These are phyloP conservation scores for Chrysanthemum seticuspe DNA, from an alignment of 129 eudicot species.

Conservation along the genomic window DNA sequence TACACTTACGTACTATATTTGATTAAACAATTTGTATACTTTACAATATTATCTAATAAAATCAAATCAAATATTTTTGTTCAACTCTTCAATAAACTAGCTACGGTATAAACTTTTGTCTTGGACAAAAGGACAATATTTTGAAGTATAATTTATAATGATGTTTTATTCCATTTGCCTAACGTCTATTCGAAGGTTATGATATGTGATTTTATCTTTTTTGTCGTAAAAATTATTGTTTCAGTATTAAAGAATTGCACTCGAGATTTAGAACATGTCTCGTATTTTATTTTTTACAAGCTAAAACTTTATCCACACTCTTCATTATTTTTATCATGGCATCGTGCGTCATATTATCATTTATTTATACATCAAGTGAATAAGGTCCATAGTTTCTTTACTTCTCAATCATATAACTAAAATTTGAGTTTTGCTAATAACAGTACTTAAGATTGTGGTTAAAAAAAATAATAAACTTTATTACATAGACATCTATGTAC, in stretches of 20 bases:
- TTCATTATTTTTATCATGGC: too few relatives aligned
- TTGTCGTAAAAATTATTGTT: neutral
- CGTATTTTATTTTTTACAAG: neutral
- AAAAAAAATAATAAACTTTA: too few relatives aligned
- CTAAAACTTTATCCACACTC: neutral
- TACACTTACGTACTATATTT: slow-evolving; percentile 7
- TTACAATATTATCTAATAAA: too few relatives aligned
- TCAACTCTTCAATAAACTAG: slow-evolving; percentile 1
- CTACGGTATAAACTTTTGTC: neutral
- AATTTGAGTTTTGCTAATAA: too few relatives aligned
- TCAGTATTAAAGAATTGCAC: too few relatives aligned
- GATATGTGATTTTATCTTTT: neutral
- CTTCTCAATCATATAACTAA: too few relatives aligned
- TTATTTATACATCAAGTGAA: too few relatives aligned
- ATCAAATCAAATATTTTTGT: neutral
- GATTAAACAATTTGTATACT: neutral
- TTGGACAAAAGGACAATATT: neutral
- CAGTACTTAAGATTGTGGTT: too few relatives aligned
- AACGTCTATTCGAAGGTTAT: neutral
- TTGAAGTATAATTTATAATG: neutral
- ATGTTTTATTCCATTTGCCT: neutral
- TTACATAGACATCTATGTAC: too few relatives aligned
- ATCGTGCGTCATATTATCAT: too few relatives aligned
- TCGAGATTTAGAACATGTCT: neutral
- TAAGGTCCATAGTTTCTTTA: too few relatives aligned